phyloP scores from a whole-genome alignment of 2,329 filamentous ascomycete species.

The Cadophora malorum region DNA sequence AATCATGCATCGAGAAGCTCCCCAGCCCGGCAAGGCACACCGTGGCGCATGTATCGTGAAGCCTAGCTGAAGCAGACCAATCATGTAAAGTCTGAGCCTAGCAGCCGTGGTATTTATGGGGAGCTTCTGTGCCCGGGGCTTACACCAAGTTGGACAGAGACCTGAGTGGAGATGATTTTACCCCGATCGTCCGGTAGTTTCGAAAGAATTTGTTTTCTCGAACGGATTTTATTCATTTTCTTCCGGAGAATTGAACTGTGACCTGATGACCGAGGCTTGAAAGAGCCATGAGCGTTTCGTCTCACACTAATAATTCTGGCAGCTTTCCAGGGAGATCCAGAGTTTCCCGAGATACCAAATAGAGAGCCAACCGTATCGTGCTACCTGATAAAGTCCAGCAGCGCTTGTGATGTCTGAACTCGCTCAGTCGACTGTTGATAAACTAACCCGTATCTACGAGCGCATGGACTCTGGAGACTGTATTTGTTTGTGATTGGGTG shows the following conservation, averaged over 20 bases:
- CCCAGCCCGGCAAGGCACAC: not conserved
- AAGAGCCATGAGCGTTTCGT: not conserved
- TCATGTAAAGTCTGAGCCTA: not conserved
- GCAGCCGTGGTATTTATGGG: not conserved
- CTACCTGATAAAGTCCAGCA: not conserved
- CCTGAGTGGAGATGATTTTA: not conserved
- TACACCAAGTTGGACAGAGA: not conserved
- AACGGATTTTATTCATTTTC: not conserved
- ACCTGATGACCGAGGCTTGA: not conserved
- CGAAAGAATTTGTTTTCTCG: not conserved
- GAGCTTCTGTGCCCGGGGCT: not conserved
- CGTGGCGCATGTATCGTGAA: slow-evolving; percentile 9
- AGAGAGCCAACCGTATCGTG: not conserved
- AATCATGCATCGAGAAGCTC: slow-evolving; percentile 3
- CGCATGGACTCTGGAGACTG: not conserved
- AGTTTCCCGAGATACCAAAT: not conserved
- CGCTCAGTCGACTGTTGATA: not conserved
- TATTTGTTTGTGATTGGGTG: slow-evolving; percentile 2
- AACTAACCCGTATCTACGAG: not conserved
- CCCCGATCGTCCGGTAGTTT: not conserved
- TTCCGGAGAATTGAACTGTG: slow-evolving; percentile 9
- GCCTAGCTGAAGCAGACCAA: not conserved
- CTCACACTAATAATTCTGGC: not conserved
- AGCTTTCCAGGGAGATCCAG: not conserved
- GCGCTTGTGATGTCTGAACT: not conserved